Evolutionary conservation across 1,139 yeast species (phyloP).

Genomic region (Hansenula sp.): DNA sequence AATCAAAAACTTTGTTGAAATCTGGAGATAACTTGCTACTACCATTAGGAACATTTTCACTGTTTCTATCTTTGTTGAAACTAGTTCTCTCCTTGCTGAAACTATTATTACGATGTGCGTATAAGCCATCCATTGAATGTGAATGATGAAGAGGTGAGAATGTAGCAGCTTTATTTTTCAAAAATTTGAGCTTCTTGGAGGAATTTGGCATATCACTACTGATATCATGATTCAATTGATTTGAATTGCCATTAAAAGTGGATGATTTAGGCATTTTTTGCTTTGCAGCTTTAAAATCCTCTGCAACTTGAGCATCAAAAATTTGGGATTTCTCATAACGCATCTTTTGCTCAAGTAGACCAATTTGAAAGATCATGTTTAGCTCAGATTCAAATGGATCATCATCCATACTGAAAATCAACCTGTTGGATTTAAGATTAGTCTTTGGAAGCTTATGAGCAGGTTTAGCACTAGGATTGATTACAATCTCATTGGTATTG

Average conservation of each 20-base stretch:
- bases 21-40: not conserved
- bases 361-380: slow-evolving; percentile 72
- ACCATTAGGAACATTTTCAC: not conserved
- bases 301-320: slow-evolving; percentile 38
- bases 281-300: slow-evolving; percentile 13
- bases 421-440: slow-evolving; percentile 37
- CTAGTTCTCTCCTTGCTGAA: not conserved
- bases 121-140: slow-evolving; percentile 1
- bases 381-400: slow-evolving; percentile 85
- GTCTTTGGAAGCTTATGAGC: slow-evolving; percentile 47
- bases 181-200: slow-evolving; percentile 34
- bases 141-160: slow-evolving; percentile 5
- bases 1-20: not conserved
- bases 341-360: slow-evolving; percentile 63
- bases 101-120: not conserved
- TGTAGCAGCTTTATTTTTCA: slow-evolving; percentile 32
- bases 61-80: too few species aligned
- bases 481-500: slow-evolving; percentile 30
- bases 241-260: too few species aligned
- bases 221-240: too few species aligned
- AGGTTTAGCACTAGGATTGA: slow-evolving; percentile 31
- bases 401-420: slow-evolving; percentile 60
- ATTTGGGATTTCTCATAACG: slow-evolving; percentile 54
- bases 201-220: slow-evolving; percentile 1
- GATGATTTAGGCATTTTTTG: slow-evolving; percentile 46